Base-by-base conservation (phyloP, 305 asterid genomes). In the Plantago rigida region DNA sequence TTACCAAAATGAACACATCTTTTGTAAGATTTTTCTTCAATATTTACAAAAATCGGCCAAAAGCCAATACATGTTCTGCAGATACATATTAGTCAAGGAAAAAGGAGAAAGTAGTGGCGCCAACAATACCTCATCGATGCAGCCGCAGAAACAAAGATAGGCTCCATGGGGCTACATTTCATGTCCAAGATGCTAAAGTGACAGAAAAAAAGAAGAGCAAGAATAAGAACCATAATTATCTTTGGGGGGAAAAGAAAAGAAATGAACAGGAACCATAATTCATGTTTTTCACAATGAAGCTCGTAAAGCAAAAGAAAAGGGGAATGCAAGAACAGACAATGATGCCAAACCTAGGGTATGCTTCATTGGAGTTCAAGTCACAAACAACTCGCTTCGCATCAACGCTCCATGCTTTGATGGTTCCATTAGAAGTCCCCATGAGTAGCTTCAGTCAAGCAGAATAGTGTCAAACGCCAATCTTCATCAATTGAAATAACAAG, bases 131-230 rank as follows among this genome's bases (percentile, higher is more conserved):
- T 79, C 80, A 72, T 73, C 46, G 99, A 86, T 70, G 99, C 95
- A 47, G 97, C 94, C 13, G 99, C 99, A 69, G 97, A 81, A 62
- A 88, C 96, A 78, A 92, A 92, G 65, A 88, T 82, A 65, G 99
- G 97, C 68, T 88, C 97, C 67, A 88, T 97, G 7, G 99, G 97
- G 78, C 99, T 92, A 85, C 96, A 92, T 76, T 92, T 92, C 78
- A 92, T 75, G 82, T 88, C 97, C 86, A 92, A 72, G 62, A 92
- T 84, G 72, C 99, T 92, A 86, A 75, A 22, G 26, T 22, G 73
- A 52, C 45, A 68, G 26, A 73, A 68, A 78, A 71, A 48, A 58
- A 41, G 67, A 4, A 31, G 69, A 70, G 31, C 49, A 70, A 51
- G 7, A 55, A 62, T 52, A 56, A 54, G 58, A 56, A 45, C 17